Evolutionary conservation across 2,329 filamentous ascomycete genomes (phyloP).

Genomic region (Botrytis porri): DNA sequence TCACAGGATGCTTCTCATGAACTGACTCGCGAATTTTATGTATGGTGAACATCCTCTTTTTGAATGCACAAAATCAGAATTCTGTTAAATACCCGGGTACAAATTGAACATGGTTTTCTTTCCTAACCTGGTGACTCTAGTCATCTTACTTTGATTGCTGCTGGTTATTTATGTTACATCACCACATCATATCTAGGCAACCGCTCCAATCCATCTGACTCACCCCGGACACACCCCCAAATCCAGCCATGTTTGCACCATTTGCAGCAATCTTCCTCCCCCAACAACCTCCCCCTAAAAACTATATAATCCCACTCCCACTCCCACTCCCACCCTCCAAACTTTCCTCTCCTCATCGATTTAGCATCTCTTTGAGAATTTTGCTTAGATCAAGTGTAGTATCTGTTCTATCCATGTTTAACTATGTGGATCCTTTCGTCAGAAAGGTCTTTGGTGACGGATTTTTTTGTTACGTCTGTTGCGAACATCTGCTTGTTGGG

Average conservation of each 20-base stretch:
- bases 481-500: neutral
- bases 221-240: neutral
- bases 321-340: slow-evolving; percentile 17
- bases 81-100: neutral
- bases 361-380: slow-evolving; percentile 48
- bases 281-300: slow-evolving; percentile 1
- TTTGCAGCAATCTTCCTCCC: slow-evolving; percentile 14
- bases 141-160: neutral
- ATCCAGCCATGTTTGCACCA: slow-evolving; percentile 4
- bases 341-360: slow-evolving; percentile 28
- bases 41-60: slow-evolving; percentile 14
- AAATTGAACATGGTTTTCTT: neutral
- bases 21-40: slow-evolving; percentile 6
- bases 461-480: neutral
- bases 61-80: neutral
- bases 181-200: neutral
- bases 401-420: slow-evolving; percentile 70
- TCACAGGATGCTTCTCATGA: slow-evolving; percentile 5
- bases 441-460: neutral
- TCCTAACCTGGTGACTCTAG: neutral
- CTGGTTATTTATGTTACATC: neutral
- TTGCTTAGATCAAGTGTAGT: slow-evolving; percentile 59
- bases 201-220: neutral
- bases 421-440: slow-evolving; percentile 58
- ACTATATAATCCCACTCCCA: neutral